Conservation (phyloP, 2,329 filamentous ascomycete species). For the Pseudogymnoascus destructans region DNA sequence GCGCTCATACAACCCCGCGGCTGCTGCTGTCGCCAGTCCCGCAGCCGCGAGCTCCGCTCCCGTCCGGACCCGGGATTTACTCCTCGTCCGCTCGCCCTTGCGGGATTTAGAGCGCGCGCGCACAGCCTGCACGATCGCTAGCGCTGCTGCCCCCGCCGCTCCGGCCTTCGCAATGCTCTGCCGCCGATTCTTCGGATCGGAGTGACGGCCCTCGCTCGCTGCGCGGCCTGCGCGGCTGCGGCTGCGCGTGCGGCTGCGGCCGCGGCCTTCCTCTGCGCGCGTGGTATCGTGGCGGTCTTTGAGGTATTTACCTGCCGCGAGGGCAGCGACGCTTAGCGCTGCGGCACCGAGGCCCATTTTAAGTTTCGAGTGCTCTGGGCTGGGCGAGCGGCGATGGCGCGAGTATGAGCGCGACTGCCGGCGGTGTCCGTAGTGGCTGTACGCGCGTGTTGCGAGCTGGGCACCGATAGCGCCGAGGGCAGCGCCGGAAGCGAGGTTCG, state of each 20-base stretch:
- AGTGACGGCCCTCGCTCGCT: constrained; percentile 34
- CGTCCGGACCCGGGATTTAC: constrained; percentile 31
- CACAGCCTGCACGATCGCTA: constrained; percentile 42
- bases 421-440: constrained; percentile 40
- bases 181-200: constrained; percentile 35
- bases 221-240: constrained; percentile 29
- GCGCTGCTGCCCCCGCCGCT: constrained; percentile 41
- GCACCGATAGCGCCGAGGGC: constrained; percentile 50
- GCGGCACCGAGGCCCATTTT: constrained; percentile 51
- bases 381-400: not conserved
- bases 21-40: constrained; percentile 46
- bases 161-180: constrained; percentile 25
- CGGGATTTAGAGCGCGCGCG: constrained; percentile 45
- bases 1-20: constrained; percentile 47
- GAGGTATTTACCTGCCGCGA: constrained; percentile 52
- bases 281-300: constrained; percentile 43
- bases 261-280: constrained; percentile 44
- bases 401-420: constrained; percentile 30
- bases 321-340: constrained; percentile 49
- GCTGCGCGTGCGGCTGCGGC: constrained; percentile 37
- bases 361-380: constrained; percentile 23
- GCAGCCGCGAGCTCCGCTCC: constrained; percentile 49
- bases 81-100: constrained; percentile 29
- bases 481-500: constrained; percentile 36
- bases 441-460: constrained; percentile 45